Evolutionary conservation across 2,329 filamentous ascomycete genomes (phyloP), one percentile per base, ranked within the genome.

Genomic region (Sclerotinia glacialis): DNA sequence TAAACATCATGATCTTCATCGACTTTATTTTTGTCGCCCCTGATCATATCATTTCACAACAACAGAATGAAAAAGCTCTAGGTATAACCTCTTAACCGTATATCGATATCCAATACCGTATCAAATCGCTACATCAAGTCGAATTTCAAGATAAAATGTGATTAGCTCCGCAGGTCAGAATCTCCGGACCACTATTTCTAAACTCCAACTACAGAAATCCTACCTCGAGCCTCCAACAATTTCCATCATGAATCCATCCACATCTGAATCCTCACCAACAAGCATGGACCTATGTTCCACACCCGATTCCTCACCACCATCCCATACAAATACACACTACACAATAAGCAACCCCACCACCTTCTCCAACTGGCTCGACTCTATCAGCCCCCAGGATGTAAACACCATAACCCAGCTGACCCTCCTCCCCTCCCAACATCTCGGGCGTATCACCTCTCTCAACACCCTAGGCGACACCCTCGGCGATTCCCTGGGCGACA

Each of bases 401-500:
- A n/a, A n/a, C 18, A 14, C 2, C 28, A 49, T 60, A 9, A 60
- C 44, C 0, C 44, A 60, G 8, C 58, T 60, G 9, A 21, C n/a
- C 0, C 58, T 60, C 14, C 5, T 18, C 6, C 58, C 58, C 21
- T 60, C 58, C 5, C 58, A 47, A 11, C 58, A 60, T 8, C 44
- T 60, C 21, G 44, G 58, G 0, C 58, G 58, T n/a, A 26, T 49
- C 31, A 12, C 46, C 8, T 60, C 58, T n/a, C 44, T 60, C 28
- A 8, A 21, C 2, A 9, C 1, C 8, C 44, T 60, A n/a, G n/a
- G n/a, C 14, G 58, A 60, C 31, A 12, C 12, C 2, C 21, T 60
- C 1, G 58, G 58, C 14, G 58, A 60, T 26, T 60, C 58, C 58
- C 9, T 60, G 7, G 58, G 58, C 21, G 58, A 60, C n/a, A 12